phyloP scores from a whole-genome alignment of 2,329 filamentous ascomycete genomes.

The Thielaviopsis ethacetica region DNA sequence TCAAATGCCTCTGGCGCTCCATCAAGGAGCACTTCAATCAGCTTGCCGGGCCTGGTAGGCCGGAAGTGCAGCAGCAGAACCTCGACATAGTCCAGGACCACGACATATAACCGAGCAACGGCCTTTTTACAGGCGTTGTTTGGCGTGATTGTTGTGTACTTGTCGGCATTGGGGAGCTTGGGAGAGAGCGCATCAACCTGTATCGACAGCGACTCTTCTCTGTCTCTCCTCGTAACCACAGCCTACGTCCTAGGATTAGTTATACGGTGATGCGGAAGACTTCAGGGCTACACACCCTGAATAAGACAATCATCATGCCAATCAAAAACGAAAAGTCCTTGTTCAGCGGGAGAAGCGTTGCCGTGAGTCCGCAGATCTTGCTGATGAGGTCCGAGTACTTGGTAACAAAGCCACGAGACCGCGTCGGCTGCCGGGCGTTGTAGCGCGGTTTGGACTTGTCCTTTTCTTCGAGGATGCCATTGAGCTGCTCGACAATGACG shows the following conservation, averaged over 20 bases:
- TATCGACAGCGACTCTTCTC: constrained; percentile 4
- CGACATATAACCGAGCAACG: background rate
- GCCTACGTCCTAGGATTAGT: background rate
- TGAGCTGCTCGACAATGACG: background rate
- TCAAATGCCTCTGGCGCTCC: background rate
- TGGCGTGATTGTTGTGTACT: constrained; percentile 2
- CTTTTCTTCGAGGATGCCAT: background rate
- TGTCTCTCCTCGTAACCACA: constrained; percentile 5
- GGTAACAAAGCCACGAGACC: background rate
- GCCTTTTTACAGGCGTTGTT: constrained; percentile 8
- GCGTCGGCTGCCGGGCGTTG: background rate
- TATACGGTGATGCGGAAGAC: background rate
- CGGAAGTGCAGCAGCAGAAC: constrained; percentile 6
- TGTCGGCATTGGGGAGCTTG: background rate
- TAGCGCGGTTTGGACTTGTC: background rate
- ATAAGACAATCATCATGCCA: constrained; percentile 8
- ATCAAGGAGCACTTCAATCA: constrained; percentile 2
- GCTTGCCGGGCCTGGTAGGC: constrained; percentile 5
- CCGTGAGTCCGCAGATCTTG: background rate
- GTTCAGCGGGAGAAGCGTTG: background rate
- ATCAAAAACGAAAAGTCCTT: constrained; percentile 5
- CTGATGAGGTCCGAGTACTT: background rate
- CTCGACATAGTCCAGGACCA: constrained; percentile 6
- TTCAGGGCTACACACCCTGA: background rate
- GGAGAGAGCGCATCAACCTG: constrained; percentile 1